Evolutionary conservation across 441 rosid genomes (phyloP), one percentile per base, ranked within the genome.

Genomic region (Macaranga tanarius): DNA sequence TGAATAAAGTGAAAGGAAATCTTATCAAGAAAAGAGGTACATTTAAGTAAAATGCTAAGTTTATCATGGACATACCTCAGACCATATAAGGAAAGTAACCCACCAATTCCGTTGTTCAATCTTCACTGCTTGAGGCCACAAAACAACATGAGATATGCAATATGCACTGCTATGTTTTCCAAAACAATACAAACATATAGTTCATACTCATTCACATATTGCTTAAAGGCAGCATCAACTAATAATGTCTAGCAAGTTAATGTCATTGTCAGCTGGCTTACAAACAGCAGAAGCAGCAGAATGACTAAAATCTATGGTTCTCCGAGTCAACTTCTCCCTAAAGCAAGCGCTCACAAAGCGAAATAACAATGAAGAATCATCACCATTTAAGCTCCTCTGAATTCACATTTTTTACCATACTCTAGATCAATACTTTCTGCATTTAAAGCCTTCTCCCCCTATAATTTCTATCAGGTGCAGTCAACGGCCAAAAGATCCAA

Each of bases 81-180:
- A 56, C 12, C n/a, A 16, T 11, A 17, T 4, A 62, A 64, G 16
- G 34, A 72, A 55, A 38, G 48, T 34, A 7, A n/a, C 17, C 7
- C 19, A 13, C 31, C 15, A 15, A 4, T 17, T 22, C 54, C 57
- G 54, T 42, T 45, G 12, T 38, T 26, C 61, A 60, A 22, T 22
- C 52, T 34, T 10, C 59, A 56, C 47, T 23, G 7, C 52, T 16
- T 31, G 22, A 56, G 20, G n/a, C 51, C 66, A 62, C 13, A 54
- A 26, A 62, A 64, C 34, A 75, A 63, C 23, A 42, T 64, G 66
- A 64, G 60, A 71, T 70, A 59, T 25, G 45, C 47, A 19, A 22
- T 7, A 23, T 62, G 48, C 31, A 51, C 57, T 58, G 55, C 63
- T 57, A 64, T 42, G 57, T 51, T 75, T 42, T 28, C 62, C 34